These are phyloP conservation scores for Shiraia sp. DNA, from an alignment of 2,329 filamentous ascomycete genomes.

Conservation along the genomic window DNA sequence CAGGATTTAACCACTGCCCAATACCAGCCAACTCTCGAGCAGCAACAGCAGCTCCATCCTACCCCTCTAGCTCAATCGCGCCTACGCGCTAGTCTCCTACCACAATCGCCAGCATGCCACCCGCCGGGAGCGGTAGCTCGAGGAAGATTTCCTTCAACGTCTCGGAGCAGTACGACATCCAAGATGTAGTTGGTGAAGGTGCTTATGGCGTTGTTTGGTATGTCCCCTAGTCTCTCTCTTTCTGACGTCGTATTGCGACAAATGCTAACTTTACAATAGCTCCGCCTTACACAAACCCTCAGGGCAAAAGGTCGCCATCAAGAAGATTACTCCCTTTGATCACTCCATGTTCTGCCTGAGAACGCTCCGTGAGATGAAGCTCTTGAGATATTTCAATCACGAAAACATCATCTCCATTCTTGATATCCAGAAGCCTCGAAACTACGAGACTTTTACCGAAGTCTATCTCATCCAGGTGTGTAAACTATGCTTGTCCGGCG, in stretches of 20 bases:
- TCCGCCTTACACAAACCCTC: slow-evolving; percentile 98
- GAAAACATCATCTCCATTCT: slow-evolving; percentile 99
- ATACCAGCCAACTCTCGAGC: too few relatives aligned
- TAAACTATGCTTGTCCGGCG: neutral
- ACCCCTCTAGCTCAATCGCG: slow-evolving; percentile 13
- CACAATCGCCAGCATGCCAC: slow-evolving; percentile 38
- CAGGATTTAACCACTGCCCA: slow-evolving; percentile 4
- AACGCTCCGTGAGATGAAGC: slow-evolving; percentile 98
- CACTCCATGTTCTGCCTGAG: slow-evolving; percentile 98
- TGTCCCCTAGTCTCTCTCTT: slow-evolving; percentile 40
- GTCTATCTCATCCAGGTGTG: slow-evolving; percentile 95
- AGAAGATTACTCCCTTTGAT: slow-evolving; percentile 99
- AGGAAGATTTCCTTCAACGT: slow-evolving; percentile 99
- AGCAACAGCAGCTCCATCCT: slow-evolving; percentile 16
- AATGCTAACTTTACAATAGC: slow-evolving; percentile 54
- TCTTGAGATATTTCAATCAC: slow-evolving; percentile 98
- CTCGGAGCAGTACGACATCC: slow-evolving; percentile 98
- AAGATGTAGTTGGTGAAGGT: slow-evolving; percentile 98
- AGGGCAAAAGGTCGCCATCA: slow-evolving; percentile 97
- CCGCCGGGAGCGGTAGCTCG: slow-evolving; percentile 55
- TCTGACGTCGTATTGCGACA: neutral
- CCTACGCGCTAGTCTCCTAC: slow-evolving; percentile 20
- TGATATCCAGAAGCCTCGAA: slow-evolving; percentile 96
- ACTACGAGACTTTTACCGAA: slow-evolving; percentile 94
- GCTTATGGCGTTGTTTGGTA: slow-evolving; percentile 99